Evolutionary conservation across 2,329 filamentous ascomycete species (phyloP).

Genomic region (Alternaria tenuissima): DNA sequence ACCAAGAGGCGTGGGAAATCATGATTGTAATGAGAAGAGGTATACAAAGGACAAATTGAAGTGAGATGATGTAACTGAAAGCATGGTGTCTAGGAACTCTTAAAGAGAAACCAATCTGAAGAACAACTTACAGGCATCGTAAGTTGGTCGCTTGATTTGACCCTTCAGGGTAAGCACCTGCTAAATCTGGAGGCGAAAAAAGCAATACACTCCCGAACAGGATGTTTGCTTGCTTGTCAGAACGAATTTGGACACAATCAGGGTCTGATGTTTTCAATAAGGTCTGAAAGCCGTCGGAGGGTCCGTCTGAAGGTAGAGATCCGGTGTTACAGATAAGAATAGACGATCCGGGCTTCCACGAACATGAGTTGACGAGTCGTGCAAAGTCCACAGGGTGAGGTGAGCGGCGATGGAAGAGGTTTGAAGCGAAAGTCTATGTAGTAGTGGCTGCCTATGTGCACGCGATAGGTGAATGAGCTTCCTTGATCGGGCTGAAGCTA

Average conservation of each 20-base stretch:
- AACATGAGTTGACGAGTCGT: slow-evolving; percentile 5
- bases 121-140: slow-evolving; percentile 42
- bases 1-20: slow-evolving; percentile 16
- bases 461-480: slow-evolving; percentile 30
- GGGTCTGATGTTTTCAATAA: slow-evolving; percentile 21
- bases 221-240: slow-evolving; percentile 18
- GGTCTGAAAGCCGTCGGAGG: slow-evolving; percentile 23
- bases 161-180: slow-evolving; percentile 9
- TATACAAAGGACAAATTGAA: neutral
- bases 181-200: slow-evolving; percentile 23
- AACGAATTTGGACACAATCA: slow-evolving; percentile 7
- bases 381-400: neutral
- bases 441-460: slow-evolving; percentile 7
- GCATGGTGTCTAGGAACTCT: slow-evolving; percentile 6
- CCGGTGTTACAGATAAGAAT: slow-evolving; percentile 33
- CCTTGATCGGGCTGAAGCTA: slow-evolving; percentile 24
- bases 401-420: neutral
- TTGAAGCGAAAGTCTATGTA: neutral
- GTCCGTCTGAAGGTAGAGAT: slow-evolving; percentile 24
- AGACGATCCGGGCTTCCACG: slow-evolving; percentile 6
- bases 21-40: slow-evolving; percentile 11
- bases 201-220: slow-evolving; percentile 8
- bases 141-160: slow-evolving; percentile 12
- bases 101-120: slow-evolving; percentile 15
- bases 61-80: neutral